These are phyloP conservation scores for Alternaria dauci DNA, from an alignment of 2,329 filamentous ascomycete genomes.

Conservation along the genomic window DNA sequence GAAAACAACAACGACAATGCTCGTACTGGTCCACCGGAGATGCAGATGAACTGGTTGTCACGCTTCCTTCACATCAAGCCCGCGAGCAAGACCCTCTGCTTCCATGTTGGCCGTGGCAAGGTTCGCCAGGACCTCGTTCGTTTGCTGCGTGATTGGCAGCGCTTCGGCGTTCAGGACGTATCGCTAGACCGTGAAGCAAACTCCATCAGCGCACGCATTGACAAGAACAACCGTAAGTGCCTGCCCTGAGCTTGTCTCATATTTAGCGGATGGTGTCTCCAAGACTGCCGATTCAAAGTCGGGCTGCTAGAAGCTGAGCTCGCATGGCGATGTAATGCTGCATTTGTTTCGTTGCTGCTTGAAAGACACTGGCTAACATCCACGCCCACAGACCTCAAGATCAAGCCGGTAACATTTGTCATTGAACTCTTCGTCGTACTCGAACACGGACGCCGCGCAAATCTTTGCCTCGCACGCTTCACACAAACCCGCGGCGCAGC, in stretches of 20 bases:
- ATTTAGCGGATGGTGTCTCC: conserved; percentile 27
- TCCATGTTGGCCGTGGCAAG: conserved; percentile 74
- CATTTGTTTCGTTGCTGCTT: conserved; percentile 1
- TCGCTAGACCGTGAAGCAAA: conserved; percentile 80
- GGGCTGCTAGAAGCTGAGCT: conserved; percentile 24
- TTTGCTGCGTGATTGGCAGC: conserved; percentile 79
- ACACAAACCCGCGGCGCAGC: conserved; percentile 92
- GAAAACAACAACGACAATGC: conserved; percentile 51
- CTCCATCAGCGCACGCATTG: conserved; percentile 80
- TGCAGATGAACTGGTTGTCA: conserved; percentile 81
- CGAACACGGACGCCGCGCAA: conserved; percentile 79
- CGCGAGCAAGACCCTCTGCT: conserved; percentile 76
- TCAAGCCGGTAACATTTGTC: conserved; percentile 89
- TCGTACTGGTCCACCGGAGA: conserved; percentile 41
- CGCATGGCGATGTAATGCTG: conserved; percentile 31
- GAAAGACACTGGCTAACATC: conserved; percentile 16
- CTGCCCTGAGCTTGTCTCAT: conserved; percentile 17
- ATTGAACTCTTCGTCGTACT: conserved; percentile 89
- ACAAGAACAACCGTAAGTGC: conserved; percentile 77
- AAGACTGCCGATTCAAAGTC: conserved; percentile 27
- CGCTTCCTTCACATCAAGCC: conserved; percentile 91
- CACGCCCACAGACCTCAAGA: conserved; percentile 69
- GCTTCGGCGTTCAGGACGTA: conserved; percentile 82
- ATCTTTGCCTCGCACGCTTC: conserved; percentile 82
- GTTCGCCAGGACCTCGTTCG: conserved; percentile 79